Conservation (phyloP, 495 filamentous ascomycete genomes). For the Neurospora sp. region DNA sequence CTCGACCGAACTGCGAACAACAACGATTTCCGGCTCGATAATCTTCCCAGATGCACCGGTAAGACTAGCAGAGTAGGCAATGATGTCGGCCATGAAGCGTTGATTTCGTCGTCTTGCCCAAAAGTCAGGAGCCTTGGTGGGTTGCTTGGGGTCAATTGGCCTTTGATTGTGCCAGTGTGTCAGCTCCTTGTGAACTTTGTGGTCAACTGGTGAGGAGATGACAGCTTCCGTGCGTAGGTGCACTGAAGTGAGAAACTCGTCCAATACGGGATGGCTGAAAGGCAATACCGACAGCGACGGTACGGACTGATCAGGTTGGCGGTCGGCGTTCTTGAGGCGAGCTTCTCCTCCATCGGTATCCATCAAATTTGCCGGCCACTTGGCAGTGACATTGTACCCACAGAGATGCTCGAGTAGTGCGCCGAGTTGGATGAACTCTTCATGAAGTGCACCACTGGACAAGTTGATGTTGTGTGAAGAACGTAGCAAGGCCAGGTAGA, state of each 20-base stretch:
- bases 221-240: conserved; percentile 29
- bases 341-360: background rate
- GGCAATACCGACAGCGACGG: conserved; percentile 35
- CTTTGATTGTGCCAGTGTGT: conserved; percentile 57
- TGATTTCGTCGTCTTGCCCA: conserved; percentile 29
- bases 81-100: conserved; percentile 53
- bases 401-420: conserved; percentile 16
- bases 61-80: conserved; percentile 58
- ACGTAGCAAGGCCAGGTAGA: conserved; percentile 27
- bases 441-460: conserved; percentile 6
- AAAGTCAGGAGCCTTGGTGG: conserved; percentile 12
- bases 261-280: conserved; percentile 49
- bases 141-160: conserved; percentile 32
- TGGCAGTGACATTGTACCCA: conserved; percentile 10
- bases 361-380: background rate
- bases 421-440: conserved; percentile 1
- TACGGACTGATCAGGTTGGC: background rate
- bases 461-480: conserved; percentile 6
- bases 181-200: conserved; percentile 44
- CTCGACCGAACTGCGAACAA: conserved; percentile 22
- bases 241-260: conserved; percentile 46
- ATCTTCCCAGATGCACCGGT: conserved; percentile 51
- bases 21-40: conserved; percentile 52
- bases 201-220: conserved; percentile 1
- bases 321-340: conserved; percentile 1